phyloP scores from a whole-genome alignment of 345 rosid species.

The Lumnitzera littorea region DNA sequence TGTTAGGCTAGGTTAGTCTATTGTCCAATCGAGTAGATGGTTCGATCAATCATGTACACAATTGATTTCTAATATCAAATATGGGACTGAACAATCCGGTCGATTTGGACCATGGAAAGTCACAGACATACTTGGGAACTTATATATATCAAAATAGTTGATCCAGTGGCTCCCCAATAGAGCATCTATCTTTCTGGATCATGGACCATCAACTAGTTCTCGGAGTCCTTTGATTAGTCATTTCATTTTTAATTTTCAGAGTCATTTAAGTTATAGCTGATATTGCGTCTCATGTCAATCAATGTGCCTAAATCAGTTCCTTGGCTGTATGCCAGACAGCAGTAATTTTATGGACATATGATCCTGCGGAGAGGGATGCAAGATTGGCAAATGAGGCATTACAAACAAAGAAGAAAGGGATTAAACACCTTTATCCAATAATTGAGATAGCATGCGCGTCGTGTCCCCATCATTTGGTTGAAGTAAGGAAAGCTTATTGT shows the following conservation, averaged over 20 bases:
- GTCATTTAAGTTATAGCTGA: background rate
- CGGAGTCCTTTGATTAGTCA: too few species aligned
- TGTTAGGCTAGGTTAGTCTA: too few species aligned
- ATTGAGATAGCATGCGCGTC: slow-evolving; percentile 78
- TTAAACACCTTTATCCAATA: slow-evolving; percentile 43
- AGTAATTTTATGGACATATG: slow-evolving; percentile 55
- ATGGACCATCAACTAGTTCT: too few species aligned
- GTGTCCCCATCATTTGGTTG: slow-evolving; percentile 62
- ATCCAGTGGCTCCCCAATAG: too few species aligned
- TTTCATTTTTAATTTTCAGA: background rate
- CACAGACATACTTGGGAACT: too few species aligned
- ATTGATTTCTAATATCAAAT: too few species aligned
- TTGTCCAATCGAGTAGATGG: too few species aligned
- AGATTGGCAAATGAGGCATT: slow-evolving; percentile 51
- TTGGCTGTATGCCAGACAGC: slow-evolving; percentile 48
- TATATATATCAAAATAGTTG: too few species aligned
- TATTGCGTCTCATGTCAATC: background rate
- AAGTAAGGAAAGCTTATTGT: slow-evolving; percentile 73
- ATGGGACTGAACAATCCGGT: too few species aligned
- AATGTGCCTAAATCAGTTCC: background rate
- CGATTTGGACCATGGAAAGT: too few species aligned
- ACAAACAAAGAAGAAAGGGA: slow-evolving; percentile 27
- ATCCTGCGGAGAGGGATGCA: slow-evolving; percentile 87
- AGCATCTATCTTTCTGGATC: too few species aligned
- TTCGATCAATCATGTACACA: too few species aligned